A percentile compares a stretch with the other conserved stretches of the same genome.
Evolutionary conservation across 225 moss, liverwort and hornwort species (phyloP).

Genomic region (Physcomitrium patens): DNA sequence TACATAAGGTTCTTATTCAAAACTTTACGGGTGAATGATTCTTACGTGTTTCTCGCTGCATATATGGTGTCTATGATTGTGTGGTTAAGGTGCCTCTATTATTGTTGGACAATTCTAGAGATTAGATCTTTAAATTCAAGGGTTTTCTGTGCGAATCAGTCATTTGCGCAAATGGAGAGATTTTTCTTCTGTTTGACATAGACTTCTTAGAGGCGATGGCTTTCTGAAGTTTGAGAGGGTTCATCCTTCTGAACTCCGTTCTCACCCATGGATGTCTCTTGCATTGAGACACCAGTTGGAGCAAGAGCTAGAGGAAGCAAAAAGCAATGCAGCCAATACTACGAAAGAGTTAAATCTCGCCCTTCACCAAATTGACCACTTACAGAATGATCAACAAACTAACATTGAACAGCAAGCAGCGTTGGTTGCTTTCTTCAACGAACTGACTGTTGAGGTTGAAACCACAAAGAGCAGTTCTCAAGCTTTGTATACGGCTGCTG

Average conservation of each 20-base stretch:
- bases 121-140: neutral
- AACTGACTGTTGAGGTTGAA: slow-evolving; percentile 68
- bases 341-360: slow-evolving; percentile 50
- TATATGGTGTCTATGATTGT: neutral
- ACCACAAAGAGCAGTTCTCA: slow-evolving; percentile 44
- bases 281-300: slow-evolving; percentile 53
- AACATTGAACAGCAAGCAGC: slow-evolving; percentile 49
- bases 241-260: neutral
- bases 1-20: slow-evolving; percentile 56
- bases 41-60: slow-evolving; percentile 5
- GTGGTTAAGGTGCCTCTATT: slow-evolving; percentile 18
- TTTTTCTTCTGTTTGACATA: too few relatives aligned
- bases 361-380: slow-evolving; percentile 45
- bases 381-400: slow-evolving; percentile 62
- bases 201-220: too few relatives aligned
- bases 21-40: slow-evolving; percentile 2
- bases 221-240: neutral
- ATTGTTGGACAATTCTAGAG: slow-evolving; percentile 6
- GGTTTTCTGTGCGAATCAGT: too few relatives aligned
- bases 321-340: slow-evolving; percentile 46
- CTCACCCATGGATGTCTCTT: slow-evolving; percentile 13
- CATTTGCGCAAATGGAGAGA: too few relatives aligned
- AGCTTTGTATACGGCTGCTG: slow-evolving; percentile 44
- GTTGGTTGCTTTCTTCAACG: slow-evolving; percentile 53
- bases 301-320: slow-evolving; percentile 60